Evolutionary conservation across 257 asterid genomes (phyloP), one percentile per base, ranked within the genome.

Genomic region (Galeopsis tetrahit): DNA sequence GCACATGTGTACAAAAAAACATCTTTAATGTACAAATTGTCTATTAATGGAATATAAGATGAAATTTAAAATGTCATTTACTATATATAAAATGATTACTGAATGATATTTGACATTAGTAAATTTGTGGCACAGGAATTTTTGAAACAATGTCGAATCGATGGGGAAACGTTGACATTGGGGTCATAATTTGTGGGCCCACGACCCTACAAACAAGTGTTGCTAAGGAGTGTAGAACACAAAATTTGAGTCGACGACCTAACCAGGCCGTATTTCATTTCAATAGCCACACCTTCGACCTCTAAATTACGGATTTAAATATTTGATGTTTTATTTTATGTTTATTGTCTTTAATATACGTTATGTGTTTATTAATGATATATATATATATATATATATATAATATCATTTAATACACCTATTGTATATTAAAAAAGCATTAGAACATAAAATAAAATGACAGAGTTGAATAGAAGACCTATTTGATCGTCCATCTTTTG

Each of bases 281-380:
- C 92, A 85, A 93, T 81, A 86, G 89, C 85, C 98, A 93, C 82
- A 93, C 93, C 33, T 93, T 93, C 75, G 98, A 90, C 80, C 93
- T 93, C 65, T 93, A 82, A 31, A 62, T 2, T 13, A 43, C 11
- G 44, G 2, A 7, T 40, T 6, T 3, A 10, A 0, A 11, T 46
- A 40, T 40, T 39, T 39, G 6, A 10, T 40, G 10, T 40, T 40
- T 7, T 10, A 44, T 44, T 10, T 44, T 44, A 7, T 11, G 17
- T 48, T 48, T 0, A n/a, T 2, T 48, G 8, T 46, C 11, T 46
- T 46, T 11, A 46, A 46, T 48, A 48, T 13, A 49, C 9, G 8
- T 0, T 49, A 49, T 14, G 21, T 49, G 56, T 49, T 14, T 2
- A 40, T 40, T 7, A 49, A 48, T 46, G 53, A 11, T 46, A 46